Base-by-base conservation (phyloP, 495 filamentous ascomycete species). In the Talaromyces wortmannii region DNA sequence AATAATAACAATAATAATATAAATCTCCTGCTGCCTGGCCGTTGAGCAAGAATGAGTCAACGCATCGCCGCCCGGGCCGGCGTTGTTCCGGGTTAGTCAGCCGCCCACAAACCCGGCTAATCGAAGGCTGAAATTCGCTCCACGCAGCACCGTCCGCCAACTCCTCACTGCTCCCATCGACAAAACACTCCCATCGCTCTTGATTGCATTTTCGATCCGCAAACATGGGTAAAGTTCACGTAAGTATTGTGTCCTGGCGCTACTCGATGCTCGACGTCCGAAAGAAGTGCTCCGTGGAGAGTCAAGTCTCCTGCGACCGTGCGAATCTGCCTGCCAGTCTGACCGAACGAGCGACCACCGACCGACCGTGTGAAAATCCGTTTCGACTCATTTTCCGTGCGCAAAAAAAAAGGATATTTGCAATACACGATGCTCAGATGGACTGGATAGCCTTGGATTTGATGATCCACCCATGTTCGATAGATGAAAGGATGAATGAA, bases 181-280 rank as follows among this genome's bases (percentile, higher is more conserved):
- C 11, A 46, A 46, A 46, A 23, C 10, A 46, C 11, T 4, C 11
- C 10, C 55, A 54, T 59, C 50, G 49, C 56, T 55, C 56, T 57
- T 57, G 61, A 54, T 53, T 58, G 49, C 53, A 64, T 60, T 18
- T 36, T 52, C 50, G 40, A 58, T 57, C 60, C 60, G 52, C 60
- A 60, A 57, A 53, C 63, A 65, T 65, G 63, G 63, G 63, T 65
- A 65, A 67, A 62, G 64, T 67, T 67, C 64, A 67, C 52, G 52
- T 53, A 53, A 53, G 52, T 46, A 43, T 11, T 15, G 40, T 52
- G 42, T 17, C 17, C 16, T 40, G 7, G 4, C 50, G 10, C 16
- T 17, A 15, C 50, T 10, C 45, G 45, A 17, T 42, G 5, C 30
- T 42, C 40, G n/a, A 11, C 40, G 40, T 15, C 23, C 23, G 23